A percentile compares a stretch with the other conserved stretches of the same genome.
These are phyloP conservation scores for Neocucurbitaria cava DNA, from an alignment of 2,329 filamentous ascomycete genomes.

Conservation along the genomic window DNA sequence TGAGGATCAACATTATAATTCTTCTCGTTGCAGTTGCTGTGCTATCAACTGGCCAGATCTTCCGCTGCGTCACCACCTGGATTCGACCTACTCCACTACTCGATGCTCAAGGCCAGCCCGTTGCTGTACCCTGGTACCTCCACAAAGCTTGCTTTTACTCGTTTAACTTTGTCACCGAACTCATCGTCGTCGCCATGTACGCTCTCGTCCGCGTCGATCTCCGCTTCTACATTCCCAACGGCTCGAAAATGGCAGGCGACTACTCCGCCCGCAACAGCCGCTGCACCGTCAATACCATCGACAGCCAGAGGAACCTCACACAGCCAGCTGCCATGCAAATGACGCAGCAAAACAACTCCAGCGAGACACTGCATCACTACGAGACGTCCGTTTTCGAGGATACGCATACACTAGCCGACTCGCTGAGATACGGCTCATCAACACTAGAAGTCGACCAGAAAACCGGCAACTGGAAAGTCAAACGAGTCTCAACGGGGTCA, in stretches of 20 bases:
- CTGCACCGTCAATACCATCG: constrained; percentile 26
- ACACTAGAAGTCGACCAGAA: constrained; percentile 41
- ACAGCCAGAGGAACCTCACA: constrained; percentile 32
- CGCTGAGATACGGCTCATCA: constrained; percentile 39
- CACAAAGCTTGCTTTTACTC: constrained; percentile 77
- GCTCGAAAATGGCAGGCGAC: constrained; percentile 59
- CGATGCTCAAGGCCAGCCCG: constrained; percentile 51
- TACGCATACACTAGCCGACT: constrained; percentile 41
- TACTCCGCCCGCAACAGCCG: constrained; percentile 31
- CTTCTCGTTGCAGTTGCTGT: constrained; percentile 64
- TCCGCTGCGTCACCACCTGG: constrained; percentile 69
- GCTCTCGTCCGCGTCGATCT: constrained; percentile 73
- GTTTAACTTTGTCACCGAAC: constrained; percentile 79
- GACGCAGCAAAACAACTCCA: constrained; percentile 26
- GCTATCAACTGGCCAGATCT: constrained; percentile 73
- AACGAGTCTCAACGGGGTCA: constrained; percentile 30
- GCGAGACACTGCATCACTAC: constrained; percentile 39
- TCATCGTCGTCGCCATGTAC: constrained; percentile 73
- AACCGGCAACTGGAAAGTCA: constrained; percentile 44
- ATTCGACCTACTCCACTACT: constrained; percentile 55
- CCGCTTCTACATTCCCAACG: constrained; percentile 78
- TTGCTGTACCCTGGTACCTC: constrained; percentile 69
- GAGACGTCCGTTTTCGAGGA: constrained; percentile 41
- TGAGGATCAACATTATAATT: constrained; percentile 71
- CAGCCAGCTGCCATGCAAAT: constrained; percentile 14